Conservation (phyloP, 805 yeast species). For the Kodamaea kaohsiungensis region DNA sequence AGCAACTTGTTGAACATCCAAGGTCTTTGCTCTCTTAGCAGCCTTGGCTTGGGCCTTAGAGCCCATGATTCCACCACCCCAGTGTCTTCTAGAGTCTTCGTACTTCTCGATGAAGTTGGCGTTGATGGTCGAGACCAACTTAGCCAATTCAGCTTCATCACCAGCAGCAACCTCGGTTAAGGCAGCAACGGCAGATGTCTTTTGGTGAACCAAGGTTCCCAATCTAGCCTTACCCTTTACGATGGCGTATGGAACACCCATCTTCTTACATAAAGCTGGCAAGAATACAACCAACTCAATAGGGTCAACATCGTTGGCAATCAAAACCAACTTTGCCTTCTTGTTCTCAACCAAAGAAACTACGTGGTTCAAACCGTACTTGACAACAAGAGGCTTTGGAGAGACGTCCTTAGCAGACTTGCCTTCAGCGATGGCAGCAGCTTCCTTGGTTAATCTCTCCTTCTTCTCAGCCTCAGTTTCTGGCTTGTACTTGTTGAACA, state of each 20-base stretch:
- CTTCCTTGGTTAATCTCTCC: slow-evolving; percentile 98
- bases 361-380: slow-evolving; percentile 99
- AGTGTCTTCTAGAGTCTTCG: slow-evolving; percentile 96
- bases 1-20: slow-evolving; percentile 27
- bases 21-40: slow-evolving; percentile 70
- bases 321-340: slow-evolving; percentile 95
- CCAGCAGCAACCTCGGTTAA: slow-evolving; percentile 91
- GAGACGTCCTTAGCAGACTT: slow-evolving; percentile 96
- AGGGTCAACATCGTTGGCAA: slow-evolving; percentile 99
- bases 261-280: slow-evolving; percentile 98
- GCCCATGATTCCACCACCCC: slow-evolving; percentile 99
- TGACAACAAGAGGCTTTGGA: slow-evolving; percentile 94
- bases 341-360: slow-evolving; percentile 96
- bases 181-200: slow-evolving; percentile 97
- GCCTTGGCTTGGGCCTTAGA: slow-evolving; percentile 85
- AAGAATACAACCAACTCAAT: slow-evolving; percentile 95
- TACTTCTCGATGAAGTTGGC: slow-evolving; percentile 91
- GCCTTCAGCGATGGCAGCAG: slow-evolving; percentile 98
- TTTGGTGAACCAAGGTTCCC: slow-evolving; percentile 80
- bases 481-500: slow-evolving; percentile 98
- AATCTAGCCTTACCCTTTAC: slow-evolving; percentile 49
- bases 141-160: slow-evolving; percentile 93
- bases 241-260: slow-evolving; percentile 84
- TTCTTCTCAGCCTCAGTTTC: slow-evolving; percentile 97
- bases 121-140: slow-evolving; percentile 88